Percentiles rank a stretch among this genome's conserved stretches.
Conservation (phyloP, 768 basidiomycete genomes). For the Boletus subcaerulescens region DNA sequence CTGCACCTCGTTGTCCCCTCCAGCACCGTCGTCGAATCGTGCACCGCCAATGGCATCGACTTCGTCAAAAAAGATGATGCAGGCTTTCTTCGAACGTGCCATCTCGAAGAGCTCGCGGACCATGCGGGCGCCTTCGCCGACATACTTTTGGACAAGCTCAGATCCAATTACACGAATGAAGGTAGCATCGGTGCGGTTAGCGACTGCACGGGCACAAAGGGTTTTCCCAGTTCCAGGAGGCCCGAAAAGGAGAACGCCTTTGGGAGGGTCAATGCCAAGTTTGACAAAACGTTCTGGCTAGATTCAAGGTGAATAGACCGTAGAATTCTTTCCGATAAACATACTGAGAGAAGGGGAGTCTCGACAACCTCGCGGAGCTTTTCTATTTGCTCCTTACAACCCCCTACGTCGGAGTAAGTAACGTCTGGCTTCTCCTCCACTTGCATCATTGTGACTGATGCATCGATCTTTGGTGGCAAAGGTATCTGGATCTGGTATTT, state of each 20-base stretch:
- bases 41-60: conserved; percentile 98
- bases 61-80: conserved; percentile 99
- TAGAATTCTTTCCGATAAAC: conserved; percentile 25
- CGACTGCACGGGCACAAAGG: conserved; percentile 95
- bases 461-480: conserved; percentile 96
- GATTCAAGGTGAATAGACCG: conserved; percentile 16
- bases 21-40: conserved; percentile 96
- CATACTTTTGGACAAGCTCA: conserved; percentile 99
- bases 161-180: conserved; percentile 99
- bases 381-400: conserved; percentile 99
- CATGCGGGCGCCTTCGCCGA: conserved; percentile 98
- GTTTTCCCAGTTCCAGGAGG: conserved; percentile 99
- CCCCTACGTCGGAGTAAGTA: conserved; percentile 96
- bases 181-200: conserved; percentile 97
- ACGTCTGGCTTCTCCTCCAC: conserved; percentile 99
- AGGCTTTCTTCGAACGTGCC: conserved; percentile 98
- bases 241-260: conserved; percentile 94
- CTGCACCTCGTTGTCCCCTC: conserved; percentile 99
- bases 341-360: conserved; percentile 87
- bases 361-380: conserved; percentile 98
- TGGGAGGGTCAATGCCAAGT: conserved; percentile 98
- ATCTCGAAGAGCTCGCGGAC: conserved; percentile 98
- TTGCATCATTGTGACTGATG: conserved; percentile 99
- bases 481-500: conserved; percentile 99
- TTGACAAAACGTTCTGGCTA: conserved; percentile 99